Base-by-base conservation (phyloP, 345 rosid genomes). In the Populus deltoides region DNA sequence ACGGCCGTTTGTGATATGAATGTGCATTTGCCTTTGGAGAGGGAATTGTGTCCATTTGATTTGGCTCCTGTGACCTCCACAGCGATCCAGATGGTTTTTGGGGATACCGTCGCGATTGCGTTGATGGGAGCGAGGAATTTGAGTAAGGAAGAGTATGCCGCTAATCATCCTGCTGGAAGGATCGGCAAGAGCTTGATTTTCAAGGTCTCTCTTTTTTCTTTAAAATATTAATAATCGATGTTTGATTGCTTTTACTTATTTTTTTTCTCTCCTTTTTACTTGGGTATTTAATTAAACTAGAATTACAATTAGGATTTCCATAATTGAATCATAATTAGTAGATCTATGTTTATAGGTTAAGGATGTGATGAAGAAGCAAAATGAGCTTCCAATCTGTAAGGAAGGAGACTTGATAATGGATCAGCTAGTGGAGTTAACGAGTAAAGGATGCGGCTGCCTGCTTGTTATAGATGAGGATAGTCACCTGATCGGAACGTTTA, bases 81-180 rank as follows among this genome's bases (percentile, higher is more conserved):
- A 18, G 99, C 97, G 47, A 97, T 97, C 29, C 99, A 97, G 87
- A 97, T 97, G 98, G 92, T 97, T 24, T 97, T 97, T 29, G 99
- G 99, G 71, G 99, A 97, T 81, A 94, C 99, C 17, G 95, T 97
- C 43, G 97, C 99, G 33, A 91, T 94, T 55, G 99, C 99, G 0
- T 89, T 97, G 75, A 92, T 94, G 99, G 94, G 85, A 0, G 97
- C 99, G 3, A 85, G 90, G 86, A 94, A 91, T 85, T 83, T 97
- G 77, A 85, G 86, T 18, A 94, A 83, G 85, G 99, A 94, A 17
- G 92, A 89, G 71, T 97, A 97, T 66, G 99, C 97, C 1, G 76
- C 97, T 17, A 97, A 94, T 86, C 98, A 97, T 80, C 99, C 97
- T 0, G 99, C 97, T 20, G 99, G 98, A 6, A 88, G 94, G 85